A percentile compares a stretch with the other conserved stretches of the same genome.
These are phyloP conservation scores for Abrus precatorius DNA, from an alignment of 306 rosid species.

Conservation along the genomic window DNA sequence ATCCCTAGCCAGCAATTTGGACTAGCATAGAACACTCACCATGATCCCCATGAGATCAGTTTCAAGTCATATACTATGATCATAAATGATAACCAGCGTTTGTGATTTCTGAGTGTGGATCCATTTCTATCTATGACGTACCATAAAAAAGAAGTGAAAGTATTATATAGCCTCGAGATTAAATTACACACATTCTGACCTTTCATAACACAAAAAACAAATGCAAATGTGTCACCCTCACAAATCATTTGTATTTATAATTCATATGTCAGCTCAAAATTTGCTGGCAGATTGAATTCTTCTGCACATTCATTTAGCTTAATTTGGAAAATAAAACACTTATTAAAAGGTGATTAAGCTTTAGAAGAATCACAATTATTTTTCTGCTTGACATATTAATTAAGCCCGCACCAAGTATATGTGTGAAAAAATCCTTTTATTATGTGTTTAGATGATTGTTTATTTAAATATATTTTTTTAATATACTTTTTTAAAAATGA, in stretches of 20 bases:
- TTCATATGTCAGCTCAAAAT: neutral
- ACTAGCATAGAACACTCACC: neutral
- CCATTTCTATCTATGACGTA: neutral
- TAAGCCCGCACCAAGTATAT: too few species aligned
- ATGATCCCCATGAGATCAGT: slow-evolving; percentile 3
- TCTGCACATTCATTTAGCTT: neutral
- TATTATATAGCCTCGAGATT: neutral
- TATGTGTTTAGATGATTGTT: too few species aligned
- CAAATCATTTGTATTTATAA: neutral
- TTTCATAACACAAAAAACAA: neutral
- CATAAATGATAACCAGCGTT: neutral
- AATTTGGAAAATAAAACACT: neutral
- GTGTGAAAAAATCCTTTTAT: too few species aligned
- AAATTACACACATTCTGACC: neutral
- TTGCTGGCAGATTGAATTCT: slow-evolving; percentile 3
- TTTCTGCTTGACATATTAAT: too few species aligned
- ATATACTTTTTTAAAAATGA: too few species aligned
- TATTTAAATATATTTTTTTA: too few species aligned
- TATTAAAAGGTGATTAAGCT: neutral
- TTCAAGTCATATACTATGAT: neutral
- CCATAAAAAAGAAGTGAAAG: neutral
- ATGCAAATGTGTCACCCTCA: neutral
- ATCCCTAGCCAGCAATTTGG: neutral
- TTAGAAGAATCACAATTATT: neutral
- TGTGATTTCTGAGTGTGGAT: slow-evolving; percentile 31